Base-by-base conservation (phyloP, 2,329 filamentous ascomycete species). In the Arthroderma sp. region DNA sequence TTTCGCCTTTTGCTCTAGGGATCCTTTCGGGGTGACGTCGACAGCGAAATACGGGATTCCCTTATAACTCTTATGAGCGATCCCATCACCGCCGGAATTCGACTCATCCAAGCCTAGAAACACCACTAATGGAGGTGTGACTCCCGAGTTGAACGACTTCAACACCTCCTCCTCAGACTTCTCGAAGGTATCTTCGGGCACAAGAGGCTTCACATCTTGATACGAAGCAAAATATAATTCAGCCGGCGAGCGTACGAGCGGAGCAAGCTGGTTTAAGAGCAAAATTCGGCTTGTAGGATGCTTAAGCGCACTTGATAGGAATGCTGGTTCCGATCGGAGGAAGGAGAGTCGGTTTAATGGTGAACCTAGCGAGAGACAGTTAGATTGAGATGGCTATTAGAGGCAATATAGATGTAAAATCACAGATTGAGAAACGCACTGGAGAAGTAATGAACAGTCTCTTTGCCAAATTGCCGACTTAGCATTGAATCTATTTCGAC, bases 31-130 rank as follows among this genome's bases (percentile, higher is more conserved):
- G 3, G 88, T 93, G 15, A 94, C 75, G 60, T 96, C 91, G 8
- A 98, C 63, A 1, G 88, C 89, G 59, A 96, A 98, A 65, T 80
- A 93, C 1, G 91, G 88, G 40, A 74, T 73, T 3, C 89, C 91
- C 31, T 71, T 75, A 60, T 94, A 93, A 43, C 71, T 70, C 40
- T 78, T 77, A 56, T 60, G 64, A 3, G 57, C 47, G 43, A 69
- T 49, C 11, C 54, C 58, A 38, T 54, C 56, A 32, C 71, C 62
- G 3, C 15, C 15, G 40, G 68, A 68, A 28, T 61, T 62, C 40
- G 62, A 65, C 60, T 94, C 86, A 53, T 94, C 79, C 40, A 95
- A 64, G 0, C 89, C 89, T 29, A 96, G 68, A 59, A 96, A 95
- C 43, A 96, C 71, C 42, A 95, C 70, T 50, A 85, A 74, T 3